A percentile compares a stretch with the other conserved stretches of the same genome.
Evolutionary conservation across 345 rosid genomes (phyloP).

Genomic region (Lumnitzera racemosa): DNA sequence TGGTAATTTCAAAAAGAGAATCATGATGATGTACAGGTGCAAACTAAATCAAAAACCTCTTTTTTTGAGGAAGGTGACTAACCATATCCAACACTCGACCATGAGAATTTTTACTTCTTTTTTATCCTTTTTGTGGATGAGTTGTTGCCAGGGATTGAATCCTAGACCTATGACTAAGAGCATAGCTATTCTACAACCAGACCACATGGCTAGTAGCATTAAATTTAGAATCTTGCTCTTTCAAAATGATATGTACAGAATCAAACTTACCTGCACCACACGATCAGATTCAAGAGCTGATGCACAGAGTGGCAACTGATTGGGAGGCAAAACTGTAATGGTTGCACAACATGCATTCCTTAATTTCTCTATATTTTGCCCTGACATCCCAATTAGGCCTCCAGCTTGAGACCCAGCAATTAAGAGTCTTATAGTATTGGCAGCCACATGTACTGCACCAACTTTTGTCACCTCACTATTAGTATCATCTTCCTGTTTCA

Average conservation of each 20-base stretch:
- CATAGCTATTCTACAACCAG: too few relatives aligned
- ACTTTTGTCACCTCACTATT: conserved; percentile 21
- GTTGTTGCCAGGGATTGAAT: too few relatives aligned
- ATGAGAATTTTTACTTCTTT: too few relatives aligned
- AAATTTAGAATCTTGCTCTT: neutral
- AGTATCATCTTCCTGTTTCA: conserved; percentile 45
- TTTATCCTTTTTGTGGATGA: too few relatives aligned
- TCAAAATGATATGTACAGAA: neutral
- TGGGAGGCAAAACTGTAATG: conserved; percentile 49
- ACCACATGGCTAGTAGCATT: too few relatives aligned
- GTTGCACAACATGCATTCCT: conserved; percentile 56
- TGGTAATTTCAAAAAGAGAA: too few relatives aligned
- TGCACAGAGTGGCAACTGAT: conserved; percentile 59
- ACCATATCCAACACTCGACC: too few relatives aligned
- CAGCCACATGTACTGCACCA: conserved; percentile 47
- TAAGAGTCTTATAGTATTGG: conserved; percentile 48
- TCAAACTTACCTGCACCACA: conserved; percentile 43
- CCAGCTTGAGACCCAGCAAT: conserved; percentile 69
- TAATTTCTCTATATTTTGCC: conserved; percentile 56
- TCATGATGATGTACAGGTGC: too few relatives aligned
- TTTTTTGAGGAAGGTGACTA: too few relatives aligned
- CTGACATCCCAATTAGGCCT: conserved; percentile 47
- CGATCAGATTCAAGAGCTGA: conserved; percentile 68
- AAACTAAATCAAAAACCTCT: too few relatives aligned
- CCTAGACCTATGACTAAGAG: too few relatives aligned